These are phyloP conservation scores for Hymenoscyphus salicellus DNA, from an alignment of 2,329 filamentous ascomycete genomes.

Conservation along the genomic window DNA sequence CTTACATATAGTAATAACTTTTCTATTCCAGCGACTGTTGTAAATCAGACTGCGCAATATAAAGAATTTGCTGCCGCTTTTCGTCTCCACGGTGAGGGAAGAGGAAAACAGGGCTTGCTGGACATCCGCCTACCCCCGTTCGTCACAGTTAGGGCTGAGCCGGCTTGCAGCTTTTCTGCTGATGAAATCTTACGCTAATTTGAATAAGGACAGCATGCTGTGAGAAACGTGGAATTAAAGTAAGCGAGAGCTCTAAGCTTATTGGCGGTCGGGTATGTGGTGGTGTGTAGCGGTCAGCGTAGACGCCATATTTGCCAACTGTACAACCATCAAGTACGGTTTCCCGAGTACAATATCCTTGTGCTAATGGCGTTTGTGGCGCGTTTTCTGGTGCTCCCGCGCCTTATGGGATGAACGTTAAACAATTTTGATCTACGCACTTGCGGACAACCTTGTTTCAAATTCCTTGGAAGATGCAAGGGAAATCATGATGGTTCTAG, in stretches of 20 bases:
- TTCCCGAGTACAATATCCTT: neutral
- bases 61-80: neutral
- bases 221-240: neutral
- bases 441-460: neutral
- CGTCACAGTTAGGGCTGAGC: neutral
- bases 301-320: neutral
- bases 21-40: neutral
- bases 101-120: neutral
- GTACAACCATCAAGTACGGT: neutral
- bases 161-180: neutral
- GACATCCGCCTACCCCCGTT: neutral
- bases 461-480: neutral
- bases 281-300: conserved; percentile 3
- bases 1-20: neutral
- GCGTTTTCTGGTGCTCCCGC: neutral
- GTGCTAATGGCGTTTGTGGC: neutral
- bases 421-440: neutral
- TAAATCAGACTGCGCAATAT: neutral
- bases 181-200: neutral
- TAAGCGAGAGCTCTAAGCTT: neutral
- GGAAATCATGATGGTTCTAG: neutral
- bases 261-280: neutral
- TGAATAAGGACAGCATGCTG: neutral
- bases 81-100: neutral
- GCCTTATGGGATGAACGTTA: neutral